Base-by-base conservation (phyloP, 305 asterid species). In the Ilex paraguariensis region DNA sequence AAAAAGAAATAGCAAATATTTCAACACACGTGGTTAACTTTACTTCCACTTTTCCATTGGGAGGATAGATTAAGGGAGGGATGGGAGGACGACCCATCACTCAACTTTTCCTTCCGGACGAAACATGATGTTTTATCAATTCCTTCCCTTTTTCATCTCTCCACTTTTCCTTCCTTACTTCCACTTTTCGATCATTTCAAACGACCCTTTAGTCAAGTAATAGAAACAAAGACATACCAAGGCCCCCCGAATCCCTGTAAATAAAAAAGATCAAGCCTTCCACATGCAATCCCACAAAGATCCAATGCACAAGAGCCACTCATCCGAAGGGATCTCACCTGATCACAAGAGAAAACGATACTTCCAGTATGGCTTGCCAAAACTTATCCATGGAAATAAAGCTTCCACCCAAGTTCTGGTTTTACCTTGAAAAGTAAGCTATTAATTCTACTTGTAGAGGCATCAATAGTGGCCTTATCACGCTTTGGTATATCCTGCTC, bases 291-390 rank as follows among this genome's bases (percentile, higher is more conserved):
- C 64, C 97, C 96, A 52, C 97, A 90, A 32, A 93, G 96, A 73
- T 90, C 82, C 66, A 90, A 66, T 60, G 99, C 99, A 79, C 97
- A 87, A 45, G 99, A 93, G 64, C 99, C 96, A 72, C 85, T 79
- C 96, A 87, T 93, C 50, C 95, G 82, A 11, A 91, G 70, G 57
- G 98, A 91, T 72, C 95, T 80, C 61, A 90, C 97, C 96, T 90
- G 80, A 61, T 70, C 58, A 66, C 55, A 61, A 14, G 57, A 62
- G 33, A 68, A 70, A 32, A 28, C 54, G 58, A 31, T 36, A 21
- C 28, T 48, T 71, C 57, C 1, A 80, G 69, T 66, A 17, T 69
- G 36, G 53, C 33, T 54, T 15, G 48, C 21, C 62, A 63, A 51
- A 32, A 65, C 30, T 45, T 15, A 63, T 53, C 44, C n/a, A 14